Evolutionary conservation across 1,139 yeast genomes (phyloP), one percentile per base, ranked within the genome.

Genomic region (Blastobotrys apis): DNA sequence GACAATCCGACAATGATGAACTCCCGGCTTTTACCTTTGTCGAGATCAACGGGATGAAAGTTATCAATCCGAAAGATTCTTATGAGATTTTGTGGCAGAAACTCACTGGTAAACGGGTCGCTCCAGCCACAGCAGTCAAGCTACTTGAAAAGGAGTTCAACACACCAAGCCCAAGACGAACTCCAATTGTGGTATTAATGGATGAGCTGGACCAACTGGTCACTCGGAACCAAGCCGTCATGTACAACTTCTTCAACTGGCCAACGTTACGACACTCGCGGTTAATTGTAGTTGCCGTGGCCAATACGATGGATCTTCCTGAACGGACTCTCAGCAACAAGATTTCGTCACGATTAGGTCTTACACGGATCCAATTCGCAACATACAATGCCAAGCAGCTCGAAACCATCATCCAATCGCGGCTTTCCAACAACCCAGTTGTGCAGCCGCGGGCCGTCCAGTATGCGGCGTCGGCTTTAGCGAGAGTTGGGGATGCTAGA

Each of bases 221-320:
- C 13, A 82, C 92, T 3, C 84, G 80, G 51, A 82, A 81, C 49
- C 96, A 88, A 60, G 80, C 81, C 41, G 94, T 92, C 38, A 82
- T 92, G 84, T 94, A 92, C 67, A 94, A 92, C 61, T 87, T 94
- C 58, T 88, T 92, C 73, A 90, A 94, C 65, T 92, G 99, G 99
- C 96, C 98, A 4, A 81, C 95, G 0, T 80, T 85, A 56, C 70
- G 77, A 12, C 72, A 81, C 53, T 88, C 97, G 2, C 83, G 82
- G 56, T 70, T 92, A 41, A 78, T 92, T 46, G 95, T 94, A 1
- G 74, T 92, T 40, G 97, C 97, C 0, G 90, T 92, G 26, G 97
- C 97, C 5, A 94, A 94, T 60, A 90, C 97, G 0, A 88, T 94
- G 97, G 97, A 92, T 66, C 69, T 92, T 41, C 98, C 98, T 0